Conservation (phyloP, 345 rosid species). For the Eucalyptus melliodora region DNA sequence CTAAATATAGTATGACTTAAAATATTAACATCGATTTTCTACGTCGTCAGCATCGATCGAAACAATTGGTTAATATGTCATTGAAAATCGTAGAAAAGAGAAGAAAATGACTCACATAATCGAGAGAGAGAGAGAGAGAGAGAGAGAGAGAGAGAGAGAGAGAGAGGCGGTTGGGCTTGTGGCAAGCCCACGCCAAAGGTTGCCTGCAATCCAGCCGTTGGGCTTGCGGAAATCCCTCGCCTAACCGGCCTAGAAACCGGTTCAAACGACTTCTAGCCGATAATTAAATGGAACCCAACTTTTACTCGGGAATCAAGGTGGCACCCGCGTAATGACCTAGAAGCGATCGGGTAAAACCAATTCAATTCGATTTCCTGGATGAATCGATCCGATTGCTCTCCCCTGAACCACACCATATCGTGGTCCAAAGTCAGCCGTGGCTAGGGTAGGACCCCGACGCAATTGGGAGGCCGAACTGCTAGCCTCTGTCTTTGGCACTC, state of each 20-base stretch:
- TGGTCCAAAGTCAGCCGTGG: neutral
- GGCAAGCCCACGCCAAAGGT: neutral
- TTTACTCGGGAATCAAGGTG: neutral
- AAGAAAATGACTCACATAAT: neutral
- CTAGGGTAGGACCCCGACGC: neutral
- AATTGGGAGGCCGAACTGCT: neutral
- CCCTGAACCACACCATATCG: neutral
- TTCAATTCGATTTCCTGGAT: neutral
- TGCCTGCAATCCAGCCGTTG: neutral
- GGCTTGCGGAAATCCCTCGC: neutral
- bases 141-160: neutral
- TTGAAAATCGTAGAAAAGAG: neutral
- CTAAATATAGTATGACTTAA: neutral
- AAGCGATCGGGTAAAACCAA: neutral
- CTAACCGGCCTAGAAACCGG: neutral
- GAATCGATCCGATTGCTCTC: neutral
- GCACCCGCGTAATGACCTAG: neutral
- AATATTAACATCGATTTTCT: neutral
- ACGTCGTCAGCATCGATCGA: neutral
- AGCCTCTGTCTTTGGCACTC: neutral
- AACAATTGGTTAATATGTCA: neutral
- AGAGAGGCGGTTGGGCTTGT: neutral
- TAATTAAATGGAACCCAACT: neutral
- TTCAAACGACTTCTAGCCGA: neutral
- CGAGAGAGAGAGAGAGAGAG: neutral